Base-by-base conservation (phyloP, 2,329 filamentous ascomycete species). In the Calycina marina region DNA sequence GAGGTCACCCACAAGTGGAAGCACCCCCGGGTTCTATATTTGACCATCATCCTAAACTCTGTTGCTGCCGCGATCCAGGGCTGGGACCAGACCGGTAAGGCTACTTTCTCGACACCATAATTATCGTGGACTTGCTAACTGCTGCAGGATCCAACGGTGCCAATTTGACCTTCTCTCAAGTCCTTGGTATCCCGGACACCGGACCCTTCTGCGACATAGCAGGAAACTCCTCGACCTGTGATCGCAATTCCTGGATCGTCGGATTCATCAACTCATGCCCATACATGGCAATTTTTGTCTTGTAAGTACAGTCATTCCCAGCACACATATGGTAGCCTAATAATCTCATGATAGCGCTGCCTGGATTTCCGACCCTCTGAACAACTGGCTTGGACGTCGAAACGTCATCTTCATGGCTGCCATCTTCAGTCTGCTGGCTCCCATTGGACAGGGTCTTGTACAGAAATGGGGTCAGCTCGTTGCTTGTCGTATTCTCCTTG, bases 321-420 rank as follows among this genome's bases (percentile, higher is more conserved):
- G 11, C 4, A 10, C n/a, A n/a, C n/a, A n/a, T n/a, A n/a, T 2
- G 17, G 8, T 20, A 13, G 9, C 14, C 11, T 49, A 54, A 3
- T 63, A 35, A 55, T 63, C 31, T 54, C 38, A 47, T 60, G 35
- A 40, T 51, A 51, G 64, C 26, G 72, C 71, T 6, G 75, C 71
- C 49, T 79, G 74, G 75, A 54, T 77, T 10, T 75, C 73, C 1
- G 76, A 81, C 39, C 73, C 73, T 4, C 46, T 69, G 14, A 78
- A 78, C 49, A 18, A 72, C 40, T 67, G 59, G 47, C 69, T 80
- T 35, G 77, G 75, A 10, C 69, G 77, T 39, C 62, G 76, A 9
- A 73, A 73, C 34, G 77, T 73, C 12, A 85, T 88, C 40, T 86
- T 84, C 54, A 58, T 82, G 35, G 73, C 80, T 4, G 81, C 77